Percentiles rank a stretch among this genome's conserved stretches.
These are phyloP conservation scores for Goffeauzyma gilvescens DNA, from an alignment of 768 basidiomycete genomes.

Conservation along the genomic window DNA sequence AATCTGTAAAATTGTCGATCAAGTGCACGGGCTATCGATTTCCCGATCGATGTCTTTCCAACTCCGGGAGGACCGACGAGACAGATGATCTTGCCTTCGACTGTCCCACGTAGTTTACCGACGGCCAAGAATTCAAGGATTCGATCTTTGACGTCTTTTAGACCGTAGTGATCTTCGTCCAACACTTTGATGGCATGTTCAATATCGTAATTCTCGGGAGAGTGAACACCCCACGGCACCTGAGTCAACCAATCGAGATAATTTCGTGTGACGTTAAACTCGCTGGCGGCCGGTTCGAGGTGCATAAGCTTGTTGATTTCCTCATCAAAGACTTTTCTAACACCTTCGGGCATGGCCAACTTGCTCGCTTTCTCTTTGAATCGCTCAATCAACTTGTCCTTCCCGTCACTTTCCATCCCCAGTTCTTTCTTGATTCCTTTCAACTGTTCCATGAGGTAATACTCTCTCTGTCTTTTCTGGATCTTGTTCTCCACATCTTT, in stretches of 20 bases:
- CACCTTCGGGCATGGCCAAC: conserved; percentile 73
- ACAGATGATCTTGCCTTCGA: conserved; percentile 93
- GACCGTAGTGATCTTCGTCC: conserved; percentile 87
- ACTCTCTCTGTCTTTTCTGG: conserved; percentile 80
- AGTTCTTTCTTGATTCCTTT: conserved; percentile 92
- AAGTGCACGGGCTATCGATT: conserved; percentile 78
- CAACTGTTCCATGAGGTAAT: conserved; percentile 90
- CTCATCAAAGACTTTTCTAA: conserved; percentile 88
- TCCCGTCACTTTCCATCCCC: conserved; percentile 85
- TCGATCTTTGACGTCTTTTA: conserved; percentile 77
- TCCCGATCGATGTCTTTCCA: conserved; percentile 90
- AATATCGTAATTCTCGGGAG: conserved; percentile 80
- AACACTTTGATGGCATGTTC: conserved; percentile 59
- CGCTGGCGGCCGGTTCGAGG: conserved; percentile 74
- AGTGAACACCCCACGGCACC: conserved; percentile 94
- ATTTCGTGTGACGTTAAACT: conserved; percentile 83
- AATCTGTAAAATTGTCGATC: conserved; percentile 80
- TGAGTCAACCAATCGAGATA: conserved; percentile 55
- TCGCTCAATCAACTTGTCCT: conserved; percentile 82
- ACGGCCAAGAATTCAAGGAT: conserved; percentile 93
- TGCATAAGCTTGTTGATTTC: conserved; percentile 76
- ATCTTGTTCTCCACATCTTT: conserved; percentile 89
- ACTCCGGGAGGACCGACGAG: conserved; percentile 94
- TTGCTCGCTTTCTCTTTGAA: conserved; percentile 65
- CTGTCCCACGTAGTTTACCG: conserved; percentile 79